Conservation (phyloP, 768 basidiomycete genomes). For the Macrocybe gigantea region DNA sequence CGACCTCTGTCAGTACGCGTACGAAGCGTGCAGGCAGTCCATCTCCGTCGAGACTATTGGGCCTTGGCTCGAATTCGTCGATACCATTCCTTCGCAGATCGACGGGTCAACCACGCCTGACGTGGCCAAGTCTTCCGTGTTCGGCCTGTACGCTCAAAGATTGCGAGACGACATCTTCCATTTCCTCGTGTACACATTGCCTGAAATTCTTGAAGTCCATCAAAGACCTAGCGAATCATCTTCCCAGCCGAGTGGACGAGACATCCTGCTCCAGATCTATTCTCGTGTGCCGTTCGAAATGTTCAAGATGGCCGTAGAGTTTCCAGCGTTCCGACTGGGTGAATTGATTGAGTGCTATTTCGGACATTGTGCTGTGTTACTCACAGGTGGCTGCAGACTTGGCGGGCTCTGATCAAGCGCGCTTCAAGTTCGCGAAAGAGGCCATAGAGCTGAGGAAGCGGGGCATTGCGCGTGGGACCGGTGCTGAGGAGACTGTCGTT, state of each 20-base stretch:
- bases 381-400: conserved; percentile 4
- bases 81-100: conserved; percentile 41
- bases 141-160: conserved; percentile 72
- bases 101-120: conserved; percentile 51
- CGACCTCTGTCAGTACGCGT: conserved; percentile 75
- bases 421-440: conserved; percentile 91
- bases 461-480: conserved; percentile 62
- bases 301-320: conserved; percentile 80
- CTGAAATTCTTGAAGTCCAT: conserved; percentile 54
- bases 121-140: conserved; percentile 49
- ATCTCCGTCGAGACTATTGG: conserved; percentile 71
- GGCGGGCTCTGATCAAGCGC: conserved; percentile 74
- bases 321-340: conserved; percentile 78
- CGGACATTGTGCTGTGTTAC: conserved; percentile 11
- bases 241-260: conserved; percentile 48
- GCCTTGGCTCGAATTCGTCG: conserved; percentile 75
- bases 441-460: conserved; percentile 80
- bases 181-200: conserved; percentile 72
- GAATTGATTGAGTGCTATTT: conserved; percentile 11
- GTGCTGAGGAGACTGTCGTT: conserved; percentile 87
- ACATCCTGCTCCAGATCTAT: conserved; percentile 69
- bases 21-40: conserved; percentile 69
- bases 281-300: conserved; percentile 81
- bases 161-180: conserved; percentile 74
- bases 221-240: conserved; percentile 30